Conservation (phyloP, 2,329 filamentous ascomycete species). For the Ceratocystiopsis minuta region DNA sequence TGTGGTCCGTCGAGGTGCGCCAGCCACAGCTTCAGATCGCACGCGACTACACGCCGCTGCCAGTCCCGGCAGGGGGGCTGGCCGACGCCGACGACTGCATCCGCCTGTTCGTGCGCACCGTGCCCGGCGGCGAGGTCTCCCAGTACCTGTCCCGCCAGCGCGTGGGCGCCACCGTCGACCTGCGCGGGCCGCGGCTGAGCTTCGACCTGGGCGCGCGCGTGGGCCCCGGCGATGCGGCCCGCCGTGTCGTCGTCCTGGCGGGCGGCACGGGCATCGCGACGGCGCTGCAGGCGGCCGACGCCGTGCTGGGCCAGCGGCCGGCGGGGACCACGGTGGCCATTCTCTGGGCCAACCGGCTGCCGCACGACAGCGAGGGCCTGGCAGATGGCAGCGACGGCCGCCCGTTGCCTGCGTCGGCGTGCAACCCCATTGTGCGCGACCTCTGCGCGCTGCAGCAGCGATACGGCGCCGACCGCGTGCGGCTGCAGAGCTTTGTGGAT, state of each 20-base stretch:
- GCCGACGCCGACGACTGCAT: constrained; percentile 22
- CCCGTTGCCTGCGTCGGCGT: not conserved
- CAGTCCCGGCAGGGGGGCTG: constrained; percentile 21
- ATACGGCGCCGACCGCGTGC: constrained; percentile 34
- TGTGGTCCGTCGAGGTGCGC: constrained; percentile 86
- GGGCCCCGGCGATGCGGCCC: constrained; percentile 9
- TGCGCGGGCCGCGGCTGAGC: constrained; percentile 64
- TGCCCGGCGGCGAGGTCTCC: constrained; percentile 71
- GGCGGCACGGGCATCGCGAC: constrained; percentile 88
- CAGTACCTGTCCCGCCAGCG: constrained; percentile 53
- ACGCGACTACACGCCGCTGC: constrained; percentile 77
- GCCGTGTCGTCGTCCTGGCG: constrained; percentile 57
- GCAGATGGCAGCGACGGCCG: constrained; percentile 19
- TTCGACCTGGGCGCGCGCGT: constrained; percentile 29
- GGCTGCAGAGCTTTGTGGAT: constrained; percentile 64
- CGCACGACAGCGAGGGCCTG: constrained; percentile 43
- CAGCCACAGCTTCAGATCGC: constrained; percentile 89
- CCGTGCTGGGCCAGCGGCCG: constrained; percentile 25
- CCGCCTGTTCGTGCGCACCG: constrained; percentile 60
- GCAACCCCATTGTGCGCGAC: constrained; percentile 35
- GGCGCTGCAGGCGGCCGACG: constrained; percentile 61
- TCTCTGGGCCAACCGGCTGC: constrained; percentile 61
- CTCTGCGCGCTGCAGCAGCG: constrained; percentile 47
- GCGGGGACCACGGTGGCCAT: constrained; percentile 40
- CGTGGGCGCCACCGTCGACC: constrained; percentile 45